These are phyloP conservation scores for Solanum verrucosum DNA, from an alignment of 257 asterid species.

Conservation along the genomic window DNA sequence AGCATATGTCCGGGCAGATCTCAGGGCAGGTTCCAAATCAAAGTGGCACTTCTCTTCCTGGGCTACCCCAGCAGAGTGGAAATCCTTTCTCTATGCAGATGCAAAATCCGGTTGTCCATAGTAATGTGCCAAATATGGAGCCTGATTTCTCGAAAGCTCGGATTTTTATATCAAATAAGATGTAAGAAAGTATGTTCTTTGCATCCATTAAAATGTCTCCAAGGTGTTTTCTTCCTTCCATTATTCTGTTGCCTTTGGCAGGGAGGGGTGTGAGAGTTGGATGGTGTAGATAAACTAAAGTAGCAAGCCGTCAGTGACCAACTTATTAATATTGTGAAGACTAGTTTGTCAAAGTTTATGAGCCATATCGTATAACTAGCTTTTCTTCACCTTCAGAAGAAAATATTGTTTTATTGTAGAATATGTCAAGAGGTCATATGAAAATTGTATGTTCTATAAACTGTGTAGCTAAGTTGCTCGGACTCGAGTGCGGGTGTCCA, in stretches of 20 bases:
- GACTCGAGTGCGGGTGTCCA: background rate
- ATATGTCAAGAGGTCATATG: background rate
- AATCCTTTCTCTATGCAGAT: slow-evolving; percentile 50
- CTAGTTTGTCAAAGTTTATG: background rate
- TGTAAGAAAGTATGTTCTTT: slow-evolving; percentile 41
- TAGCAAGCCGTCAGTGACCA: background rate
- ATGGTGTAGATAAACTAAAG: background rate
- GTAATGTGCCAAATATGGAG: slow-evolving; percentile 32
- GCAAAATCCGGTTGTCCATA: slow-evolving; percentile 57
- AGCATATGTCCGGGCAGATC: slow-evolving; percentile 56
- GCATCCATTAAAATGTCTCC: background rate
- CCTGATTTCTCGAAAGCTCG: slow-evolving; percentile 45
- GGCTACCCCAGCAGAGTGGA: slow-evolving; percentile 57
- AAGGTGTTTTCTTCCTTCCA: background rate
- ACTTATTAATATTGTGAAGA: background rate
- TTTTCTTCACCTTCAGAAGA: background rate
- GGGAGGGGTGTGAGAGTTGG: background rate
- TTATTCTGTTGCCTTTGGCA: background rate
- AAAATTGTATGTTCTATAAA: background rate
- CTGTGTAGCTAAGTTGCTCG: background rate
- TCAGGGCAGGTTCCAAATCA: slow-evolving; percentile 60
- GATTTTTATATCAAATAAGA: slow-evolving; percentile 36
- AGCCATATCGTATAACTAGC: background rate
- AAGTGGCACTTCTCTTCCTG: slow-evolving; percentile 45
- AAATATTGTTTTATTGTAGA: background rate